Evolutionary conservation across 306 rosid species (phyloP), one percentile per base, ranked within the genome.

Genomic region (Vicia faba): DNA sequence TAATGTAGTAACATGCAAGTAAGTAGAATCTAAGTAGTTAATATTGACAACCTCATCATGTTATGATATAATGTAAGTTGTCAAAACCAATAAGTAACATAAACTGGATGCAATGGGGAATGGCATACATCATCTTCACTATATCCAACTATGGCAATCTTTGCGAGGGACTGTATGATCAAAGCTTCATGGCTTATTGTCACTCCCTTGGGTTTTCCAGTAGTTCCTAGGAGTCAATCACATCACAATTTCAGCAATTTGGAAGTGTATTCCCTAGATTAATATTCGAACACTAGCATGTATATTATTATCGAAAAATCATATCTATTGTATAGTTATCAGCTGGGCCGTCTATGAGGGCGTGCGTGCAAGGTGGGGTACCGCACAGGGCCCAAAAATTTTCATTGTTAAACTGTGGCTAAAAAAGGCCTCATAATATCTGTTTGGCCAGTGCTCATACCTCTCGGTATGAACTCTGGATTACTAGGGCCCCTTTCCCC

Each of bases 171-270:
- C 73, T 93, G 98, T 60, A 83, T 61, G 49, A 84, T 80, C 74
- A 93, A 75, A 74, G 91, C 86, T 41, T 85, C 84, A 82, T 93
- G 97, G 44, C 81, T 93, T 64, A 93, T 65, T 61, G 85, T 54
- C 43, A 90, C 95, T 80, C 97, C 97, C 76, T 89, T 93, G 51
- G 98, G 96, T 79, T 85, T 86, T 72, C 98, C 97, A 2, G 90
- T 88, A 35, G 97, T 89, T 73, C 98, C 98, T 93, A 50, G 51
- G 4, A 59, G 49, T 66, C n/a, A 76, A 74, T 25, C 69, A 61
- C 26, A 72, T 26, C 28, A 28, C 29, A 68, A 23, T n/a, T 43
- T 49, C 31, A 80, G 11, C 48, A 40, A 48, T 41, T 2, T 41
- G 53, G 44, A 46, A 25, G 35, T 54, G 63, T 49, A 41, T 23